Conservation (phyloP, 1,284 basidiomycete genomes). For the Sporisorium reilianum region DNA sequence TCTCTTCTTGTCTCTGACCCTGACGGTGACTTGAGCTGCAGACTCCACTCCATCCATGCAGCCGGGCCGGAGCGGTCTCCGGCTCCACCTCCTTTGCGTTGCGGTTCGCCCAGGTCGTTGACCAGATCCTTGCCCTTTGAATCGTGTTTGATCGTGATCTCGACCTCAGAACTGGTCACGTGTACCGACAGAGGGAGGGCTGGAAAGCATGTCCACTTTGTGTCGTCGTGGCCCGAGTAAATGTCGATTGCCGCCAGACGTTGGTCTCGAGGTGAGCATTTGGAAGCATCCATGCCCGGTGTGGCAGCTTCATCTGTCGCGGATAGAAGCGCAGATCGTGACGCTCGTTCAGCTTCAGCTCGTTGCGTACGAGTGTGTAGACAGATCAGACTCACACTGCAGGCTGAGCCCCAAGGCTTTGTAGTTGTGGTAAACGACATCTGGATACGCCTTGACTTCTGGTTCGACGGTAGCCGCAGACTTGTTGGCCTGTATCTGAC, state of each 20-base stretch:
- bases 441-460: constrained; percentile 35
- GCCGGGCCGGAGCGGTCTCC: constrained; percentile 33
- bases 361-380: neutral
- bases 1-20: neutral
- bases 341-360: neutral
- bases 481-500: neutral
- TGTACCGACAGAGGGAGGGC: constrained; percentile 22
- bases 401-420: constrained; percentile 30
- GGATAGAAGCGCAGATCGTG: neutral
- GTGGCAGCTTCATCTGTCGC: constrained; percentile 15
- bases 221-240: constrained; percentile 34
- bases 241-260: constrained; percentile 38
- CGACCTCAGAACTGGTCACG: neutral
- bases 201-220: constrained; percentile 23
- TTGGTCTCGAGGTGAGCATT: constrained; percentile 1
- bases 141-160: constrained; percentile 6
- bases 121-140: constrained; percentile 38
- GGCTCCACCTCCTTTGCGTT: constrained; percentile 43
- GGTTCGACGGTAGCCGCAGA: neutral
- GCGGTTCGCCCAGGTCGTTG: constrained; percentile 30
- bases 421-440: constrained; percentile 42
- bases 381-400: constrained; percentile 31
- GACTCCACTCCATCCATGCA: constrained; percentile 48
- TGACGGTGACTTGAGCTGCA: neutral
- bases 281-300: constrained; percentile 12